phyloP scores from a whole-genome alignment of 768 basidiomycete species.

The Hypholoma fasciculare region DNA sequence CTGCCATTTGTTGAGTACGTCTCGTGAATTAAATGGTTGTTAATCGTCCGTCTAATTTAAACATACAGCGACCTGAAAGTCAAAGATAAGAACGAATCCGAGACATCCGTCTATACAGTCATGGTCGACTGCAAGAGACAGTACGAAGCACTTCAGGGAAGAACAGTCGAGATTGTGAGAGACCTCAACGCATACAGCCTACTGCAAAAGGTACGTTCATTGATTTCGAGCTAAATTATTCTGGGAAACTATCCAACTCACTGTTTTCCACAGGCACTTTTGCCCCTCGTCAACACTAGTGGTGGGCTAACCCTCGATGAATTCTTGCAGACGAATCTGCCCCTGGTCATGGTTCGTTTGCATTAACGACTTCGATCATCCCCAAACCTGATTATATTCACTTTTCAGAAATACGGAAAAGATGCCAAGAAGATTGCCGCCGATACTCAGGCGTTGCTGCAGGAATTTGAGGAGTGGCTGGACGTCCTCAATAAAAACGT shows the following conservation, averaged over 20 bases:
- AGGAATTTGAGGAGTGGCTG: neutral
- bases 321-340: neutral
- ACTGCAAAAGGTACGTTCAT: neutral
- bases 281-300: neutral
- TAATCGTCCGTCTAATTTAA: neutral
- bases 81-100: neutral
- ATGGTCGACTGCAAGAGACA: neutral
- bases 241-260: neutral
- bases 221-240: neutral
- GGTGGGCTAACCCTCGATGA: neutral
- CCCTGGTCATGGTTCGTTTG: neutral
- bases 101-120: neutral
- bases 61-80: neutral
- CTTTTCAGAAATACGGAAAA: neutral
- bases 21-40: neutral
- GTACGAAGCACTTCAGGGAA: neutral
- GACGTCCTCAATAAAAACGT: neutral
- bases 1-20: neutral
- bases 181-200: neutral
- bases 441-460: neutral
- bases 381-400: neutral
- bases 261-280: neutral
- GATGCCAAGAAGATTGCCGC: neutral
- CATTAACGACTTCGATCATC: neutral
- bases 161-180: neutral